A percentile compares a stretch with the other conserved stretches of the same genome.
Conservation (phyloP, 495 filamentous ascomycete species). For the Penicillium goetzii region DNA sequence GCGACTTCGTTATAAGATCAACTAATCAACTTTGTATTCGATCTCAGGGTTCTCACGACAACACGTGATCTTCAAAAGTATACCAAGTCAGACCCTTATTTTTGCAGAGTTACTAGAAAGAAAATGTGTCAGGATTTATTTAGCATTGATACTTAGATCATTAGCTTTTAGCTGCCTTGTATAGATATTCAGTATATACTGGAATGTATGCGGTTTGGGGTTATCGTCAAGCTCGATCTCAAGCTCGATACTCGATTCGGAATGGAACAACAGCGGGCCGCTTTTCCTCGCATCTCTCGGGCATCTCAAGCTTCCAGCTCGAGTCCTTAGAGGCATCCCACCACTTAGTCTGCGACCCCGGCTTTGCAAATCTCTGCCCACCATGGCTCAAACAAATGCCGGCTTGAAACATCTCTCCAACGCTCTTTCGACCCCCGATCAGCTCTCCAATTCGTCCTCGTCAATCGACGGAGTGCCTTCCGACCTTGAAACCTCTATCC, state of each 20-base stretch:
- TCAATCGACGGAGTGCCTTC: constrained; percentile 71
- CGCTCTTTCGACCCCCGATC: constrained; percentile 79
- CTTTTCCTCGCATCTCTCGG: neutral
- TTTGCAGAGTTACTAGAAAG: neutral
- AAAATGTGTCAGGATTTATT: neutral
- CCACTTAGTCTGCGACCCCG: constrained; percentile 19
- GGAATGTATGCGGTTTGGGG: neutral
- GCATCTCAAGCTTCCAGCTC: neutral
- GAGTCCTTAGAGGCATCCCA: neutral
- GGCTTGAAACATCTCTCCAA: constrained; percentile 70
- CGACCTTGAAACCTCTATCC: constrained; percentile 72
- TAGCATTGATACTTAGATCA: neutral
- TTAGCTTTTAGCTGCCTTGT: too few relatives aligned
- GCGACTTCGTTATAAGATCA: too few relatives aligned
- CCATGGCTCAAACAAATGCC: constrained; percentile 33
- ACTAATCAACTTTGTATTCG: too few relatives aligned
- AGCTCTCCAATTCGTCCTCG: constrained; percentile 72
- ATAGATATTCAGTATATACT: neutral
- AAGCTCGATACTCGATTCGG: neutral
- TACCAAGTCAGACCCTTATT: neutral
- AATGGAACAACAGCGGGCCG: constrained; percentile 3
- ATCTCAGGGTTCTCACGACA: neutral
- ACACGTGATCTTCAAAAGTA: neutral
- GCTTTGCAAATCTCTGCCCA: constrained; percentile 19
- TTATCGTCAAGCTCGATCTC: neutral